These are phyloP conservation scores for Mucor velutinosus DNA, from an alignment of 371 early-diverging fungal genomes.

Conservation along the genomic window DNA sequence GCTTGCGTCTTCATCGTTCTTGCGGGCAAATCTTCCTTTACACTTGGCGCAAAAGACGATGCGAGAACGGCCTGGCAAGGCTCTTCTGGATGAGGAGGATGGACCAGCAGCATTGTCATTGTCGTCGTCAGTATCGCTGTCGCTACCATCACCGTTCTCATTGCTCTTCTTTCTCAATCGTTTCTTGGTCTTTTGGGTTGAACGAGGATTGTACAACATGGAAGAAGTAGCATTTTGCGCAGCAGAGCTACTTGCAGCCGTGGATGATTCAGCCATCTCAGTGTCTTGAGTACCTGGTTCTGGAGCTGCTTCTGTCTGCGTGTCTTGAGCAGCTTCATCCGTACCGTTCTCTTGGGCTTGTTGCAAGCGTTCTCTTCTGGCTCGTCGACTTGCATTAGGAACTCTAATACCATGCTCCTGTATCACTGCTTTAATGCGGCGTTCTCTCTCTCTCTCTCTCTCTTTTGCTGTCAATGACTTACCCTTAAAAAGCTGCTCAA, in stretches of 20 bases:
- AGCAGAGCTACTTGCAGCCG: constrained; percentile 13
- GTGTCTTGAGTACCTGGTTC: neutral
- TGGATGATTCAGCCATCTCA: constrained; percentile 13
- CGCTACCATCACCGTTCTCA: neutral
- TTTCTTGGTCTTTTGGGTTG: neutral
- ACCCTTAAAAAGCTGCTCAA: constrained; percentile 67
- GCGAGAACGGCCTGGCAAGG: constrained; percentile 35
- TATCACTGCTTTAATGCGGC: neutral
- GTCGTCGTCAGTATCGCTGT: constrained; percentile 39
- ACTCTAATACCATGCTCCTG: constrained; percentile 74
- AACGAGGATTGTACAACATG: neutral
- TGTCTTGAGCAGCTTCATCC: constrained; percentile 13
- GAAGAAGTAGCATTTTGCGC: constrained; percentile 12
- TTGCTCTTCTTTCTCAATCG: constrained; percentile 37
- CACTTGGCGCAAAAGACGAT: constrained; percentile 66
- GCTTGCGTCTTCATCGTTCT: constrained; percentile 26
- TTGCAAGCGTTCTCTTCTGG: constrained; percentile 24
- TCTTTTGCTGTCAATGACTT: neutral
- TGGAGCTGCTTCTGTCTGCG: constrained; percentile 16
- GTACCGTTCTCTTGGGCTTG: neutral
- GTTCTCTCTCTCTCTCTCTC: neutral
- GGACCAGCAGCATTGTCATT: constrained; percentile 36
- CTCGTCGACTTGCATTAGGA: constrained; percentile 41
- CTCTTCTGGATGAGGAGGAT: constrained; percentile 30
- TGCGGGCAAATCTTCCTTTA: constrained; percentile 56